Evolutionary conservation across 805 yeast genomes (phyloP).

Genomic region (Ogataea ramenticola): DNA sequence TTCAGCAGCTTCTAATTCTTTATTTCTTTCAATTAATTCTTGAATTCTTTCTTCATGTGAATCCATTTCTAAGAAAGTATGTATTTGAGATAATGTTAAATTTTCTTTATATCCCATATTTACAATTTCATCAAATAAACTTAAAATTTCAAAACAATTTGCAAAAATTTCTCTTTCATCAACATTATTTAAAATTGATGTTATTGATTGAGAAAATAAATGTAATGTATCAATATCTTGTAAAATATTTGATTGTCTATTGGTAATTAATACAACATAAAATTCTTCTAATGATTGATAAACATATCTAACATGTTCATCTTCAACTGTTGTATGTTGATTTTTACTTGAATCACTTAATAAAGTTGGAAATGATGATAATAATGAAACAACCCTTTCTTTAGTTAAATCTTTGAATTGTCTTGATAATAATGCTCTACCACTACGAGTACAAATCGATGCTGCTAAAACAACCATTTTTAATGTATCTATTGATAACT

Average conservation of each 20-base stretch:
- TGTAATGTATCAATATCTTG: slow-evolving; percentile 93
- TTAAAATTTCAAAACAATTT: slow-evolving; percentile 79
- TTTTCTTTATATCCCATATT: slow-evolving; percentile 87
- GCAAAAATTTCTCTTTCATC: slow-evolving; percentile 81
- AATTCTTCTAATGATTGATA: slow-evolving; percentile 95
- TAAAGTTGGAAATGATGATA: slow-evolving; percentile 80
- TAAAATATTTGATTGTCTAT: slow-evolving; percentile 82
- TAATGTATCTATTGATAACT: no score
- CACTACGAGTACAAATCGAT: slow-evolving; percentile 87
- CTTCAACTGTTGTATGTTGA: slow-evolving; percentile 93
- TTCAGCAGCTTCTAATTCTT: slow-evolving; percentile 94
- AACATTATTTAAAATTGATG: slow-evolving; percentile 59
- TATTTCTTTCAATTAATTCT: slow-evolving; percentile 94
- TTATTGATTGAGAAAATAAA: slow-evolving; percentile 74
- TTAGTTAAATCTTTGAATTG: slow-evolving; percentile 82
- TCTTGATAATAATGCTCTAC: slow-evolving; percentile 86
- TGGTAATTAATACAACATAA: slow-evolving; percentile 85
- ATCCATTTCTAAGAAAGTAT: slow-evolving; percentile 92
- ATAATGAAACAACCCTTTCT: slow-evolving; percentile 77
- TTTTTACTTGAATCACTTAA: slow-evolving; percentile 57
- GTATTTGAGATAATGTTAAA: slow-evolving; percentile 71
- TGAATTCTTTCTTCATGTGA: slow-evolving; percentile 98
- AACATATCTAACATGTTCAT: slow-evolving; percentile 84
- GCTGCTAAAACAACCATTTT: slow-evolving; percentile 82
- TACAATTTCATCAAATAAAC: slow-evolving; percentile 92